phyloP scores from a whole-genome alignment of 2,329 filamentous ascomycete species.

The Myriangium duriaei region DNA sequence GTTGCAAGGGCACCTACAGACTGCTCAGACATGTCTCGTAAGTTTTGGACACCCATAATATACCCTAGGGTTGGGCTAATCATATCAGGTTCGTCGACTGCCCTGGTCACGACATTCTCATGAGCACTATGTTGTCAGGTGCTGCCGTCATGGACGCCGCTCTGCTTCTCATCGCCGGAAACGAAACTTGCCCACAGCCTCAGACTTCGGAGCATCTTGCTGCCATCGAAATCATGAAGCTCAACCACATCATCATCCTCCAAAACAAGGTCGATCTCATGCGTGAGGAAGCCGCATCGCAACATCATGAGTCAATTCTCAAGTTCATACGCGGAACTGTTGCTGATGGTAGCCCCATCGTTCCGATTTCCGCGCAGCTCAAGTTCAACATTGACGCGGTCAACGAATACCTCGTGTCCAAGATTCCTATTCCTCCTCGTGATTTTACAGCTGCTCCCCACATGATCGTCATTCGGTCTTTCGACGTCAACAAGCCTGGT shows the following conservation, averaged over 20 bases:
- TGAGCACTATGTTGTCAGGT: conserved; percentile 99
- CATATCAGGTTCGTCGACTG: conserved; percentile 72
- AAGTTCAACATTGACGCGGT: conserved; percentile 99
- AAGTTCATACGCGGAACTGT: conserved; percentile 98
- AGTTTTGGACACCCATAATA: conserved; percentile 30
- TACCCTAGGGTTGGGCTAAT: conserved; percentile 7
- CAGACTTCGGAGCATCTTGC: conserved; percentile 98
- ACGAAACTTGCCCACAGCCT: conserved; percentile 95
- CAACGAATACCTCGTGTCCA: conserved; percentile 90
- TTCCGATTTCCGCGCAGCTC: conserved; percentile 92
- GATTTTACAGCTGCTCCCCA: conserved; percentile 88
- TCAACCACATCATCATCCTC: conserved; percentile 97
- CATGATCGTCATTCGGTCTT: conserved; percentile 98
- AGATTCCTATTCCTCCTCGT: conserved; percentile 80
- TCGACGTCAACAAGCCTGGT: conserved; percentile 99
- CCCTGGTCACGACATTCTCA: conserved; percentile 99
- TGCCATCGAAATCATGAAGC: conserved; percentile 99
- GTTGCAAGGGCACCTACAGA: conserved; percentile 76
- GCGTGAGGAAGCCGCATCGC: conserved; percentile 83
- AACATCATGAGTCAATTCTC: conserved; percentile 92
- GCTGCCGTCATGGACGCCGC: conserved; percentile 99
- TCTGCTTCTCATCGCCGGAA: conserved; percentile 88
- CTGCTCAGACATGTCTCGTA: conserved; percentile 85
- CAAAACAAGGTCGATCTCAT: conserved; percentile 99
- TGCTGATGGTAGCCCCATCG: conserved; percentile 86